Conservation (phyloP, 2,329 filamentous ascomycete genomes). For the Gaeumannomyces tritici region DNA sequence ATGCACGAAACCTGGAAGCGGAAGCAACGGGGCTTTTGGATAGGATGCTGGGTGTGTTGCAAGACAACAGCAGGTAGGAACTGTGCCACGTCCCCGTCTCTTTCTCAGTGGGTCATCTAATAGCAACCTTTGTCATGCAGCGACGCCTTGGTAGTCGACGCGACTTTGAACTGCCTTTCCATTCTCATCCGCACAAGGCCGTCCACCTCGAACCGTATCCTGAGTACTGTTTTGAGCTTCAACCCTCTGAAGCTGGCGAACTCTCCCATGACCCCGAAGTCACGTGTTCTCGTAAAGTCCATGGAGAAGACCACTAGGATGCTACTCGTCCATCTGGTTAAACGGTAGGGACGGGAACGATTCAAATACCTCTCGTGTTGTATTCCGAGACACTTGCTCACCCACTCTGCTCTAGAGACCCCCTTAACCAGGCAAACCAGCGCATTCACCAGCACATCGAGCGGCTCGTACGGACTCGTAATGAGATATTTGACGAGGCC, state of each 20-base stretch:
- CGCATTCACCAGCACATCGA: conserved; percentile 86
- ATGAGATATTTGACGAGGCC: conserved; percentile 71
- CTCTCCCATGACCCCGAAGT: conserved; percentile 66
- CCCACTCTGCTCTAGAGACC: conserved; percentile 47
- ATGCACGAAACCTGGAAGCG: conserved; percentile 75
- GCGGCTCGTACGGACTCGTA: conserved; percentile 65
- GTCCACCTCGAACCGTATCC: conserved; percentile 72
- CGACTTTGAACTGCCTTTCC: conserved; percentile 81
- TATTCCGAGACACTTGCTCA: neutral
- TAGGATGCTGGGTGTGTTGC: conserved; percentile 72
- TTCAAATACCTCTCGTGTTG: neutral
- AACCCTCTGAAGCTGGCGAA: conserved; percentile 79
- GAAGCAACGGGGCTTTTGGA: conserved; percentile 88
- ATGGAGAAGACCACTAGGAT: conserved; percentile 91
- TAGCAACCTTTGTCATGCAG: conserved; percentile 32
- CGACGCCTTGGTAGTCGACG: conserved; percentile 81
- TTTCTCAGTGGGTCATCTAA: neutral
- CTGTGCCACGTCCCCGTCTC: neutral
- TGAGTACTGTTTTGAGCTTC: conserved; percentile 80
- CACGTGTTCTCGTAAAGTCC: conserved; percentile 76
- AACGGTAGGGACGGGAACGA: conserved; percentile 46
- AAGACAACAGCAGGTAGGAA: conserved; percentile 73
- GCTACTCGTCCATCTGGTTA: conserved; percentile 72
- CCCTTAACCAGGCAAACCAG: conserved; percentile 62
- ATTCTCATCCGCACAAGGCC: conserved; percentile 75